Evolutionary conservation across 306 rosid genomes (phyloP).

Genomic region (Acacia confusa): DNA sequence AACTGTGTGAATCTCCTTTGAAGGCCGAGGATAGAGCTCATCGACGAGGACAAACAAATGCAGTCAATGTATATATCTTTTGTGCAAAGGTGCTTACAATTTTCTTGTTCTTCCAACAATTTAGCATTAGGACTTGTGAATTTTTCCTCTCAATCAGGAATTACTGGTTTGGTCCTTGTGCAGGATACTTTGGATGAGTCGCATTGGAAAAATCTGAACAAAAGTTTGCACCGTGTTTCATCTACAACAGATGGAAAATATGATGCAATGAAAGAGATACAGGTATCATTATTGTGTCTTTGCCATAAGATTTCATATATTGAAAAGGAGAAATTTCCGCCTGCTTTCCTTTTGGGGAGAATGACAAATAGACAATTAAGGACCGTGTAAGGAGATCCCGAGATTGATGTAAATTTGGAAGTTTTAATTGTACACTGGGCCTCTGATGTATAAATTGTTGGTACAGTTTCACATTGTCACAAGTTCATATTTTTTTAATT

Average conservation of each 20-base stretch:
- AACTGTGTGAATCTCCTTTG: constrained; percentile 40
- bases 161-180: constrained; percentile 35
- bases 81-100: constrained; percentile 73
- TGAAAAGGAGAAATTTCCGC: neutral
- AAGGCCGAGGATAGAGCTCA: constrained; percentile 99
- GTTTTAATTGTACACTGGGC: neutral
- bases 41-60: constrained; percentile 89
- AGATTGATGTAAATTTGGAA: neutral
- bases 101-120: constrained; percentile 20
- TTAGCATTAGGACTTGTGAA: constrained; percentile 23
- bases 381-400: neutral
- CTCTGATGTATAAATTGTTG: neutral
- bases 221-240: constrained; percentile 76
- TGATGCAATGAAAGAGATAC: constrained; percentile 68
- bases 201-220: constrained; percentile 74
- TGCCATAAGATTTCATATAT: neutral
- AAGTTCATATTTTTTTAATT: neutral
- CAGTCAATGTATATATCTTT: constrained; percentile 86
- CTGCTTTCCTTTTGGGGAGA: constrained; percentile 5
- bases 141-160: constrained; percentile 25
- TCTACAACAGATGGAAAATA: constrained; percentile 86
- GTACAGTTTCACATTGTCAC: neutral
- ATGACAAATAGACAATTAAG: neutral
- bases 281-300: constrained; percentile 37
- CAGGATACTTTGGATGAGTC: constrained; percentile 85